Evolutionary conservation across 805 yeast genomes (phyloP).

Genomic region (Kodamaea neixiangensis): DNA sequence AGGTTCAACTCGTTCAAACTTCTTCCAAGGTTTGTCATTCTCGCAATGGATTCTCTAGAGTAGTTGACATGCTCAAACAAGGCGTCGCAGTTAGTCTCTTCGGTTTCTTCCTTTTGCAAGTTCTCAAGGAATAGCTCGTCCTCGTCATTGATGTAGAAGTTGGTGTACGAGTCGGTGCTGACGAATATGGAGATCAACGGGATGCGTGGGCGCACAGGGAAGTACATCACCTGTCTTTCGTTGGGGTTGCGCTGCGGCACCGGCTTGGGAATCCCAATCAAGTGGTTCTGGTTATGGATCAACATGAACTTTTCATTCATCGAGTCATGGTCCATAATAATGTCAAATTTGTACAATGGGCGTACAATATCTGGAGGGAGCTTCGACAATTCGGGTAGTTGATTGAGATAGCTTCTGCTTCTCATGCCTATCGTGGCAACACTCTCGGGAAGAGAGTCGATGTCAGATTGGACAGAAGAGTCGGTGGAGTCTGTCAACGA

Average conservation of each 20-base stretch:
- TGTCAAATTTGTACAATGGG: constrained; percentile 49
- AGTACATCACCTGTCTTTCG: constrained; percentile 7
- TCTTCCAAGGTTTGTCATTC: constrained; percentile 42
- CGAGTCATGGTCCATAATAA: constrained; percentile 45
- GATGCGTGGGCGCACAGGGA: constrained; percentile 27
- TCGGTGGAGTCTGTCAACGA: constrained; percentile 37
- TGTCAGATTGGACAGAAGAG: constrained; percentile 33
- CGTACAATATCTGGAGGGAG: constrained; percentile 47
- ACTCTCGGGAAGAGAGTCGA: constrained; percentile 20
- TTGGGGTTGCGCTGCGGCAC: not conserved
- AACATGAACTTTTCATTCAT: constrained; percentile 32
- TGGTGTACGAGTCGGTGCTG: constrained; percentile 28
- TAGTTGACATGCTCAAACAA: constrained; percentile 7
- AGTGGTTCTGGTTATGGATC: constrained; percentile 16
- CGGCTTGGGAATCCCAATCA: not conserved
- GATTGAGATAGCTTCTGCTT: constrained; percentile 14
- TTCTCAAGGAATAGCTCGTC: constrained; percentile 21
- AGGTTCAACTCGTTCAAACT: constrained; percentile 54
- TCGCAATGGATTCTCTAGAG: constrained; percentile 10
- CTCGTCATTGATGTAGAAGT: constrained; percentile 34
- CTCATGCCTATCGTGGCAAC: constrained; percentile 6
- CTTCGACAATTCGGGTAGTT: constrained; percentile 39
- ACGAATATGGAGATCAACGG: constrained; percentile 35
- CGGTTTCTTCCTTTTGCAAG: constrained; percentile 9
- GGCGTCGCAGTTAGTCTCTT: not conserved